Evolutionary conservation across 768 basidiomycete species (phyloP).

Genomic region (Amanita polypyramis): DNA sequence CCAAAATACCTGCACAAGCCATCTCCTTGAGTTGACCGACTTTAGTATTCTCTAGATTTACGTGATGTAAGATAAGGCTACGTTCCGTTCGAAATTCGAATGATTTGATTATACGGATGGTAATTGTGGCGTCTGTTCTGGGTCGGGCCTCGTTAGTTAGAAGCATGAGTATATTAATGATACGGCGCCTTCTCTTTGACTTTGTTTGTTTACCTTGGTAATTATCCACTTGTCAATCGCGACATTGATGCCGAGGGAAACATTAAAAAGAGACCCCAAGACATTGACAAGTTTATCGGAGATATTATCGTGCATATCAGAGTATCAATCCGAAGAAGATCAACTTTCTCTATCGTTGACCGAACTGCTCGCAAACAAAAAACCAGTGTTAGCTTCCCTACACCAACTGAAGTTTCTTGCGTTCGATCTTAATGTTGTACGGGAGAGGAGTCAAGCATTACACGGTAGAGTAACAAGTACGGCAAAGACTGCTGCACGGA

Average conservation of each 20-base stretch:
- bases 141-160: constrained; percentile 61
- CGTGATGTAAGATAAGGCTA: constrained; percentile 70
- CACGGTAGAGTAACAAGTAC: constrained; percentile 55
- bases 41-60: constrained; percentile 74
- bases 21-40: constrained; percentile 69
- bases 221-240: too few species aligned
- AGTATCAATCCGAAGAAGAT: constrained; percentile 40
- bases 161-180: constrained; percentile 26
- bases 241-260: background rate
- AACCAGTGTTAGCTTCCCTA: constrained; percentile 55
- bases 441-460: constrained; percentile 44
- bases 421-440: constrained; percentile 54
- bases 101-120: constrained; percentile 89
- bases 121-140: constrained; percentile 71
- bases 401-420: constrained; percentile 47
- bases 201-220: too few species aligned
- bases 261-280: constrained; percentile 16
- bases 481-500: constrained; percentile 72
- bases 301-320: constrained; percentile 65
- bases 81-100: constrained; percentile 89
- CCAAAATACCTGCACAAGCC: constrained; percentile 47
- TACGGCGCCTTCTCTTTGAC: too few species aligned
- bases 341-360: constrained; percentile 36
- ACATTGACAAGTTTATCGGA: constrained; percentile 54
- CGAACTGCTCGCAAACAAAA: constrained; percentile 54